phyloP scores from a whole-genome alignment of 2,329 filamentous ascomycete genomes.

The Beauveria rudraprayagi region DNA sequence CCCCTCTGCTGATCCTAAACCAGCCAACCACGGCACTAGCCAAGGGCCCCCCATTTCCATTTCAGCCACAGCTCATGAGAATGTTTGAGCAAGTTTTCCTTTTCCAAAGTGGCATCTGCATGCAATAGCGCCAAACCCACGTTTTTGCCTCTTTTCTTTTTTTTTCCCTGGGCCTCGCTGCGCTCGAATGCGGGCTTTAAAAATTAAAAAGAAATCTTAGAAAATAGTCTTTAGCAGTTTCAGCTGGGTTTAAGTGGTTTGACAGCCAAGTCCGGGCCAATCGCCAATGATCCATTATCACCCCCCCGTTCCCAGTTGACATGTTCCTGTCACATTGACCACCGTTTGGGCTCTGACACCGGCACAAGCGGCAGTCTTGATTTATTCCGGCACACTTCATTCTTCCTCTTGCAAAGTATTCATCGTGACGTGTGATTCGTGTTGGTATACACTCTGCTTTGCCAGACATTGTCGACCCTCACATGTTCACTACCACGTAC shows the following conservation, averaged over 20 bases:
- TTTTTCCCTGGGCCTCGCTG: not conserved
- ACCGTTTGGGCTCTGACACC: not conserved
- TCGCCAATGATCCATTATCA: not conserved
- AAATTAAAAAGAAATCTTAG: not conserved
- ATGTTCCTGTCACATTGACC: not conserved
- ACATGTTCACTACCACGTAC: not conserved
- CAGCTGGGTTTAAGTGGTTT: not conserved
- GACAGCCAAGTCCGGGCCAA: not conserved
- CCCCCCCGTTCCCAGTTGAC: not conserved
- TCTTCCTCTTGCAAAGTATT: no score
- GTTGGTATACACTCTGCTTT: no score
- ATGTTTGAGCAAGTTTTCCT: slow-evolving; percentile 32
- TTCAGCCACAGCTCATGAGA: slow-evolving; percentile 20
- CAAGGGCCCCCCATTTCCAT: no score
- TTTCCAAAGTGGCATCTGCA: slow-evolving; percentile 2
- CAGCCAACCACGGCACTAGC: not conserved
- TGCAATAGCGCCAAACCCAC: slow-evolving; percentile 9
- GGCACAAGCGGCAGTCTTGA: not conserved
- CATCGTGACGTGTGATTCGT: no score
- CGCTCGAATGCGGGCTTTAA: slow-evolving; percentile 3
- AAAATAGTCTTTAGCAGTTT: not conserved
- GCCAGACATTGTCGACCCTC: not conserved
- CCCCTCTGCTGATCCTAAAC: no score
- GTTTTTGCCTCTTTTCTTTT: not conserved
- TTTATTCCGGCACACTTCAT: not conserved